Evolutionary conservation across 2,329 filamentous ascomycete genomes (phyloP).

Genomic region (Saccharata proteae): DNA sequence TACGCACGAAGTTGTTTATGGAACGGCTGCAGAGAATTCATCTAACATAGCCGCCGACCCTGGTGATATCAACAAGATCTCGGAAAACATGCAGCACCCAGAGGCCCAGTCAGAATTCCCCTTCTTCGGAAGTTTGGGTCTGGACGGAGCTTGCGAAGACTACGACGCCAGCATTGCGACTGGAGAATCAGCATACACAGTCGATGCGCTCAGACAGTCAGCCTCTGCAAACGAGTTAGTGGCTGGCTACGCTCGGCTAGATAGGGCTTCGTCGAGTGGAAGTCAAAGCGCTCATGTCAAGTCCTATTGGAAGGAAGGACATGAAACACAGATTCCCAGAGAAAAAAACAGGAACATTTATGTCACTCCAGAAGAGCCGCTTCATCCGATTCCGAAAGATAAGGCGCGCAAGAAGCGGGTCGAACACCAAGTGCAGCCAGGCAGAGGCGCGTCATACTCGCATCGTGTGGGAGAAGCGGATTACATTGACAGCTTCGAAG

Average conservation of each 20-base stretch:
- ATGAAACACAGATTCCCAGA: neutral
- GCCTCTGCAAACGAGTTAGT: no score
- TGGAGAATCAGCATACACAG: neutral
- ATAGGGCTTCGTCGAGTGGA: conserved; percentile 9
- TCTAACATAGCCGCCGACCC: no score
- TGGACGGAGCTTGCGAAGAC: no score
- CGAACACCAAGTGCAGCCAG: conserved; percentile 20
- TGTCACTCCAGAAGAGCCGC: no score
- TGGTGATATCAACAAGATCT: neutral
- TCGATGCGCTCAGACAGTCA: neutral
- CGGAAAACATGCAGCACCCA: no score
- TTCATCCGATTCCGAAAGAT: conserved; percentile 9
- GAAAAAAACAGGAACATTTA: neutral
- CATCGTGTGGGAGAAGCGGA: conserved; percentile 25
- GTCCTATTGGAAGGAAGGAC: conserved; percentile 20
- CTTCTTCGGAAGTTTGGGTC: no score
- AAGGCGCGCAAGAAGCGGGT: conserved; percentile 13
- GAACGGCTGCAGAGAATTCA: no score
- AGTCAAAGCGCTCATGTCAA: conserved; percentile 12
- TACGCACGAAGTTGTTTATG: no score
- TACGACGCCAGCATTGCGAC: no score
- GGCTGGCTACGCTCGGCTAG: no score
- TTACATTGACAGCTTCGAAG: conserved; percentile 27
- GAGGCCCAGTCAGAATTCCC: no score
- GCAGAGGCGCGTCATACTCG: conserved; percentile 25